These are phyloP conservation scores for Ustilago shanxiensis DNA, from an alignment of 1,284 basidiomycete species.

Conservation along the genomic window DNA sequence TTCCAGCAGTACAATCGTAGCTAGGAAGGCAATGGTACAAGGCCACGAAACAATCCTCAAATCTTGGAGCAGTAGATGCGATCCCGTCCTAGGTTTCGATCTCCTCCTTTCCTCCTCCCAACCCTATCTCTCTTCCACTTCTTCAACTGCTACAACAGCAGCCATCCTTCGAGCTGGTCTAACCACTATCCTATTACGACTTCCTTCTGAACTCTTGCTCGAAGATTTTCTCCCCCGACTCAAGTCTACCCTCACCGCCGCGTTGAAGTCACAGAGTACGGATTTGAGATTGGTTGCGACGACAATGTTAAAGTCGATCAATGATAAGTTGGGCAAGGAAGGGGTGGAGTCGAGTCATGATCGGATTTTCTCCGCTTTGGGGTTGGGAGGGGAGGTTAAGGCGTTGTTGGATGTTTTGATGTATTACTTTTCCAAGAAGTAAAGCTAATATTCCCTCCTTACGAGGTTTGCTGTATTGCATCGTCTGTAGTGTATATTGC, in stretches of 20 bases:
- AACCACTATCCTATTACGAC: constrained; percentile 28
- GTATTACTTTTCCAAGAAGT: constrained; percentile 47
- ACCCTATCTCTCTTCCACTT: not conserved
- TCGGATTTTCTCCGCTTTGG: constrained; percentile 35
- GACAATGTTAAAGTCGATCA: constrained; percentile 31
- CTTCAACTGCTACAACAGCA: not conserved
- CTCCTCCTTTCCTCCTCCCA: constrained; percentile 9
- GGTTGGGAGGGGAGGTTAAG: not conserved
- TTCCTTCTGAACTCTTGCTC: constrained; percentile 53
- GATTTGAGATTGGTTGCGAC: constrained; percentile 22
- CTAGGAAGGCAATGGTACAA: constrained; percentile 37
- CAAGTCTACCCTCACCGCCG: not conserved
- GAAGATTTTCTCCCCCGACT: constrained; percentile 55
- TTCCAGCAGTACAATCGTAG: constrained; percentile 8
- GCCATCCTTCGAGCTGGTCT: constrained; percentile 14
- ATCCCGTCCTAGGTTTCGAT: constrained; percentile 56
- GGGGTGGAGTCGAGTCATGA: constrained; percentile 16
- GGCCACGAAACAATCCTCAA: constrained; percentile 29
- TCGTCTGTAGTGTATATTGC: no score
- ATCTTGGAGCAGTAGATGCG: constrained; percentile 24
- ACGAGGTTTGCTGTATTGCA: no score
- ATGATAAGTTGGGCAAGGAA: constrained; percentile 8
- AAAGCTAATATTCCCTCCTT: not conserved
- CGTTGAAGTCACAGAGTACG: not conserved
- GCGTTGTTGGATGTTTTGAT: constrained; percentile 54